Evolutionary conservation across 2,329 filamentous ascomycete genomes (phyloP).

Genomic region (Microdochium nivale): DNA sequence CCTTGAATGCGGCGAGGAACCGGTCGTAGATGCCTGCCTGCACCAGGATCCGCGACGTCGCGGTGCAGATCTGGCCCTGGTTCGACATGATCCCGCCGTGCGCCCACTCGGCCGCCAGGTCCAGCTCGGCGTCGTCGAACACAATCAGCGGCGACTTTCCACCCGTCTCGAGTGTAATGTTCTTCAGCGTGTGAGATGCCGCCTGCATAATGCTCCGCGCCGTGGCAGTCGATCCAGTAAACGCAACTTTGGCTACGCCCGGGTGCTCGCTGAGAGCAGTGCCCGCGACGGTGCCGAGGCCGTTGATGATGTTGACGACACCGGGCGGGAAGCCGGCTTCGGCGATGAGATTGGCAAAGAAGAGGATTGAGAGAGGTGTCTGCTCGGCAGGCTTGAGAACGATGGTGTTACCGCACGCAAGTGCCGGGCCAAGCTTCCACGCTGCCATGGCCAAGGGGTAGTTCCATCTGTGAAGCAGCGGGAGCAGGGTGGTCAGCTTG

Average conservation of each 20-base stretch:
- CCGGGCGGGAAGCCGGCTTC: background rate
- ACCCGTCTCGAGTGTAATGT: background rate
- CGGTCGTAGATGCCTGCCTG: background rate
- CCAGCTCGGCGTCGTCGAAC: background rate
- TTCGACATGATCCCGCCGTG: background rate
- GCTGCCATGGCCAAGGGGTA: background rate
- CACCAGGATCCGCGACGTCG: background rate
- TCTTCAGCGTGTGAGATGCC: background rate
- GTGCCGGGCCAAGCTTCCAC: background rate
- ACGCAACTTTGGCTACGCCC: background rate
- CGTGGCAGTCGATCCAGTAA: background rate
- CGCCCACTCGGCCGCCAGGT: background rate
- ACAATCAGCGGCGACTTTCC: background rate
- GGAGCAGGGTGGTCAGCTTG: slow-evolving; percentile 49
- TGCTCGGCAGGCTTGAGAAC: slow-evolving; percentile 1
- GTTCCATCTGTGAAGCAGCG: slow-evolving; percentile 33
- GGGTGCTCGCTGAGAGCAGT: background rate
- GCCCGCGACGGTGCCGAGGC: background rate
- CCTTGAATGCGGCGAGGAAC: background rate
- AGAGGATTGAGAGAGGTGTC: background rate
- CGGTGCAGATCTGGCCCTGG: slow-evolving; percentile 1
- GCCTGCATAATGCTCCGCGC: background rate
- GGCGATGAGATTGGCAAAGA: background rate
- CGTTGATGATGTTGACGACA: background rate
- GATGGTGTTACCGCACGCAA: background rate